These are phyloP conservation scores for Boletus pseudo-olivaceus DNA, from an alignment of 768 basidiomycete species.

Conservation along the genomic window DNA sequence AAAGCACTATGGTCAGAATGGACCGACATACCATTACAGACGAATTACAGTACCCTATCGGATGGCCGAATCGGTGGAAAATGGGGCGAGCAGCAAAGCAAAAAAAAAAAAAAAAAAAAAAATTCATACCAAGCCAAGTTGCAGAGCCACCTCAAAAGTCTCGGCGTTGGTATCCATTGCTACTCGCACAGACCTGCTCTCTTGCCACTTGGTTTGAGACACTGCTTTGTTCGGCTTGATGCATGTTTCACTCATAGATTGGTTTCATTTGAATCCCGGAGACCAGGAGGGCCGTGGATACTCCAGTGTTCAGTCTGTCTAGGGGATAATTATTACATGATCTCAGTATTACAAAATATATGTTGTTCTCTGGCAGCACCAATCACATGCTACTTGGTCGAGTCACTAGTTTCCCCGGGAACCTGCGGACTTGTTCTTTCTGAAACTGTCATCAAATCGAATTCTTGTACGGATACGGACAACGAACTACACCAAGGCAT, in stretches of 20 bases:
- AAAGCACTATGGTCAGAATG: background rate
- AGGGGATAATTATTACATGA: too few relatives aligned
- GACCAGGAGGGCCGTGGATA: background rate
- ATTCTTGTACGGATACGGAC: too few relatives aligned
- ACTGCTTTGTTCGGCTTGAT: background rate
- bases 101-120: too few relatives aligned
- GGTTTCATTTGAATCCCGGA: background rate
- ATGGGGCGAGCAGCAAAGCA: background rate
- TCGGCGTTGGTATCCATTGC: background rate
- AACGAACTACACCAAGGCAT: too few relatives aligned
- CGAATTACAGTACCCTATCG: background rate
- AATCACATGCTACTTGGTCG: too few relatives aligned
- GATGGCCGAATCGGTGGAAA: background rate
- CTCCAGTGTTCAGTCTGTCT: background rate
- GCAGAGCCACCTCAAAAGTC: background rate
- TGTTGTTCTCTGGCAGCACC: too few relatives aligned
- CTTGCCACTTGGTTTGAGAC: background rate
- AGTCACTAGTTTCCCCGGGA: too few relatives aligned
- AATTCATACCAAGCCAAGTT: background rate
- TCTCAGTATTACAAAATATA: too few relatives aligned
- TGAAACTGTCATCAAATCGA: too few relatives aligned
- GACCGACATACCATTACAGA: background rate
- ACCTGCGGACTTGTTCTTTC: too few relatives aligned
- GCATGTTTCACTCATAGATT: background rate
- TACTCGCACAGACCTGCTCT: background rate